A percentile compares a stretch with the other conserved stretches of the same genome.
Conservation (phyloP, 805 yeast species). For the Hanseniaspora meyeri region DNA sequence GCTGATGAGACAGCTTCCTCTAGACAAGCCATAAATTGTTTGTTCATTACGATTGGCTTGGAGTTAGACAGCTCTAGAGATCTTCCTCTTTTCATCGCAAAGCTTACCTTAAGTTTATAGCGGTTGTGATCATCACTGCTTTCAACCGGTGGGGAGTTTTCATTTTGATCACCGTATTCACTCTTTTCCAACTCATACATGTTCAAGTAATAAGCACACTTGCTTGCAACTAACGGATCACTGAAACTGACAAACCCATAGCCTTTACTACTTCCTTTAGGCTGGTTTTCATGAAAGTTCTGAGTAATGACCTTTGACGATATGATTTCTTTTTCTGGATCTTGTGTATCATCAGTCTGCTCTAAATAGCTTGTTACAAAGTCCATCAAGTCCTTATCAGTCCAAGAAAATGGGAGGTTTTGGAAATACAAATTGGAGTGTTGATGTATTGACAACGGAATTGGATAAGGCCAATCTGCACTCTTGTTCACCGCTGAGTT, state of each 20-base stretch:
- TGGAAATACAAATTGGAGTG: slow-evolving; percentile 9
- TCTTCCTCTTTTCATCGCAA: slow-evolving; percentile 12
- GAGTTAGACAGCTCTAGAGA: background rate
- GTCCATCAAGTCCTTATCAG: background rate
- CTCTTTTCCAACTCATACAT: background rate
- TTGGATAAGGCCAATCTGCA: slow-evolving; percentile 4
- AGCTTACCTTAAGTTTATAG: background rate
- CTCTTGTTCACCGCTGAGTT: background rate
- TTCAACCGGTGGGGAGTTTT: background rate
- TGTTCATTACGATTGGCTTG: background rate
- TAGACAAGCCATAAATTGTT: background rate
- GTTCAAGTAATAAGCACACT: slow-evolving; percentile 4
- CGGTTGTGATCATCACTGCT: background rate
- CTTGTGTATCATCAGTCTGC: background rate
- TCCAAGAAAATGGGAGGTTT: slow-evolving; percentile 5
- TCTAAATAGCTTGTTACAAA: background rate
- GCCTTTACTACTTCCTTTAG: slow-evolving; percentile 2
- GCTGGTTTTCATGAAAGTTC: background rate
- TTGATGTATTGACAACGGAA: slow-evolving; percentile 5
- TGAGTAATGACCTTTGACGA: slow-evolving; percentile 5
- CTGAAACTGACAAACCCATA: slow-evolving; percentile 10
- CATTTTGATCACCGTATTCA: background rate
- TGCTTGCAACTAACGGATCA: slow-evolving; percentile 8
- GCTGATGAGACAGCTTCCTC: background rate
- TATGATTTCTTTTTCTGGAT: slow-evolving; percentile 1